A percentile compares a stretch with the other conserved stretches of the same genome.
These are phyloP conservation scores for Magnusiomyces magnusii DNA, from an alignment of 1,139 yeast genomes.

Conservation along the genomic window DNA sequence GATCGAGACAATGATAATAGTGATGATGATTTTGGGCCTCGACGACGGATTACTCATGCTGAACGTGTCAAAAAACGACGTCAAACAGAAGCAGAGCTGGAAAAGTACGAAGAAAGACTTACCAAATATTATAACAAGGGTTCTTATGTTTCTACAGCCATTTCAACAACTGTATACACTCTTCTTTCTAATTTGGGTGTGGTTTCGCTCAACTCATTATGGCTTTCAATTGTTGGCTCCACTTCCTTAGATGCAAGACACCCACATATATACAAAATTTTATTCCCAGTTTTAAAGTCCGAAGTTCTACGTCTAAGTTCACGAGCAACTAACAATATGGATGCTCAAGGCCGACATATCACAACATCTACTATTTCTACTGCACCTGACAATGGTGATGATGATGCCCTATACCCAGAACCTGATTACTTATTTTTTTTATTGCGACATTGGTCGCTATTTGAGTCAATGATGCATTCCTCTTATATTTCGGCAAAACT, in stretches of 20 bases:
- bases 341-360: slow-evolving; percentile 35
- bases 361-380: slow-evolving; percentile 41
- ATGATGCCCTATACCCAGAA: slow-evolving; percentile 58
- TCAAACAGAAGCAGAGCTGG: slow-evolving; percentile 19
- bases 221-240: slow-evolving; percentile 88
- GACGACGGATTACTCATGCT: slow-evolving; percentile 17
- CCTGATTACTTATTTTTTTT: slow-evolving; percentile 81
- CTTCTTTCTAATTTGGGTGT: slow-evolving; percentile 74
- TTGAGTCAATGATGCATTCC: slow-evolving; percentile 85
- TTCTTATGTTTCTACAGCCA: slow-evolving; percentile 65
- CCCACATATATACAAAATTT: slow-evolving; percentile 66
- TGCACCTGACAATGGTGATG: slow-evolving; percentile 45
- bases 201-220: slow-evolving; percentile 58
- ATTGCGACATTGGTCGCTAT: slow-evolving; percentile 87
- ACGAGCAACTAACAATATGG: slow-evolving; percentile 41
- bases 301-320: slow-evolving; percentile 71
- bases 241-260: slow-evolving; percentile 69
- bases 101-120: slow-evolving; percentile 46
- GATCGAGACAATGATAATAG: slow-evolving; percentile 9
- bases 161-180: slow-evolving; percentile 73
- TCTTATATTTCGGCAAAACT: slow-evolving; percentile 84
- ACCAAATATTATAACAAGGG: slow-evolving; percentile 78
- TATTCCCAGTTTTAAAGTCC: slow-evolving; percentile 68
- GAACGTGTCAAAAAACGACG: slow-evolving; percentile 29
- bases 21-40: slow-evolving; percentile 11